Conservation (phyloP, 495 filamentous ascomycete genomes). For the Barbatosphaeria neglecta region DNA sequence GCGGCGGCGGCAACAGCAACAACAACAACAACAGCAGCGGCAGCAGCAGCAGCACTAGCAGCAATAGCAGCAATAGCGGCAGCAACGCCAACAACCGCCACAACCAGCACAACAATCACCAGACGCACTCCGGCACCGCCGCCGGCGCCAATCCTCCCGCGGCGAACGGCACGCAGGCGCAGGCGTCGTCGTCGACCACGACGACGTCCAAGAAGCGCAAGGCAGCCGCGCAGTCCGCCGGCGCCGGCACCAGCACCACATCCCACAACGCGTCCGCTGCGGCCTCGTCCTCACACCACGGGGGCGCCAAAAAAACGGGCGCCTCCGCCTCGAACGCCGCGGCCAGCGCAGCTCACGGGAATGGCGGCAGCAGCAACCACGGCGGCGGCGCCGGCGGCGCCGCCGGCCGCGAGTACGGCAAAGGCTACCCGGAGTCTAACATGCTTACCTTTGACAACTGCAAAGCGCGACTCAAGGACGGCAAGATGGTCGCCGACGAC, state of each 20-base stretch:
- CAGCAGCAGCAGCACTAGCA: constrained; percentile 44
- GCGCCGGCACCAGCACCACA: constrained; percentile 34
- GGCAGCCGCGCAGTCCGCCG: constrained; percentile 35
- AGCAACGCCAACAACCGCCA: too few species aligned
- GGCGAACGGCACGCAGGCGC: constrained; percentile 15
- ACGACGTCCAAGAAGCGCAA: constrained; percentile 82
- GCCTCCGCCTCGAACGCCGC: constrained; percentile 26
- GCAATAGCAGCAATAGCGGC: constrained; percentile 6
- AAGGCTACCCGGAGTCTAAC: constrained; percentile 48
- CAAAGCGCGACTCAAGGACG: constrained; percentile 57
- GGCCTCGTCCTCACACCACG: constrained; percentile 12
- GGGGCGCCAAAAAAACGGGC: constrained; percentile 23
- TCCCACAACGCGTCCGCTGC: constrained; percentile 32
- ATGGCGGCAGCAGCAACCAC: constrained; percentile 25
- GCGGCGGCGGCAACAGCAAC: constrained; percentile 6
- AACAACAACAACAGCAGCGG: constrained; percentile 14
- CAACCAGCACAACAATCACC: too few species aligned
- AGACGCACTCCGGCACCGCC: not conserved
- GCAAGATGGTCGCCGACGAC: constrained; percentile 78
- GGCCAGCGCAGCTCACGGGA: constrained; percentile 13
- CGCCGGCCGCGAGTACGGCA: not conserved
- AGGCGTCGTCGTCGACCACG: too few species aligned
- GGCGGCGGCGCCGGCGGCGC: constrained; percentile 9
- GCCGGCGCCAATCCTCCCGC: constrained; percentile 3
- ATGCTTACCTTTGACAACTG: constrained; percentile 77